These are phyloP conservation scores for Pueraria montana DNA, from an alignment of 306 rosid genomes.

Conservation along the genomic window DNA sequence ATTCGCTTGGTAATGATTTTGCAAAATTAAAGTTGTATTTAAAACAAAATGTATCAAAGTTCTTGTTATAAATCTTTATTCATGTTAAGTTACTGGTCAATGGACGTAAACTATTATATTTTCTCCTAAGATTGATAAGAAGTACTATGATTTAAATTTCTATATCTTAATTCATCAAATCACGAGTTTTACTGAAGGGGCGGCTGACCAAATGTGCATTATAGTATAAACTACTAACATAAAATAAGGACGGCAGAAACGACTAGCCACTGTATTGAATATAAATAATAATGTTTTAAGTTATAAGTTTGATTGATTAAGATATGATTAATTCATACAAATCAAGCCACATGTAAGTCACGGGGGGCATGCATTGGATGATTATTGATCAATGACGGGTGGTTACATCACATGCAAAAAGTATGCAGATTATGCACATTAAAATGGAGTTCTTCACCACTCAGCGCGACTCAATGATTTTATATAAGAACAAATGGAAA, in stretches of 20 bases:
- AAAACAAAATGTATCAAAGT: not conserved
- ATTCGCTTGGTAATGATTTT: not conserved
- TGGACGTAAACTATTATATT: not conserved
- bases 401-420: constrained; percentile 2
- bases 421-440: not conserved
- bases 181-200: not conserved
- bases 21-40: not conserved
- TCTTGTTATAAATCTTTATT: not conserved
- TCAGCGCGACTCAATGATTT: not conserved
- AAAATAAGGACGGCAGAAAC: not conserved
- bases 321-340: not conserved
- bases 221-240: not conserved
- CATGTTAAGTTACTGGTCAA: too few relatives aligned
- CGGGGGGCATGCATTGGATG: not conserved
- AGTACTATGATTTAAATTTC: not conserved
- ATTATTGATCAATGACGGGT: not conserved
- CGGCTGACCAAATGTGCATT: not conserved
- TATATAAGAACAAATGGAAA: not conserved
- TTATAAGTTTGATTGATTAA: not conserved
- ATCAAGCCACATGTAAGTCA: not conserved
- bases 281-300: not conserved
- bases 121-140: not conserved
- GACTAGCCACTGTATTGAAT: not conserved
- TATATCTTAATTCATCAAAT: not conserved
- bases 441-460: not conserved